A percentile compares a stretch with the other conserved stretches of the same genome.
Evolutionary conservation across 345 rosid species (phyloP).

Genomic region (Litchi chinensis): DNA sequence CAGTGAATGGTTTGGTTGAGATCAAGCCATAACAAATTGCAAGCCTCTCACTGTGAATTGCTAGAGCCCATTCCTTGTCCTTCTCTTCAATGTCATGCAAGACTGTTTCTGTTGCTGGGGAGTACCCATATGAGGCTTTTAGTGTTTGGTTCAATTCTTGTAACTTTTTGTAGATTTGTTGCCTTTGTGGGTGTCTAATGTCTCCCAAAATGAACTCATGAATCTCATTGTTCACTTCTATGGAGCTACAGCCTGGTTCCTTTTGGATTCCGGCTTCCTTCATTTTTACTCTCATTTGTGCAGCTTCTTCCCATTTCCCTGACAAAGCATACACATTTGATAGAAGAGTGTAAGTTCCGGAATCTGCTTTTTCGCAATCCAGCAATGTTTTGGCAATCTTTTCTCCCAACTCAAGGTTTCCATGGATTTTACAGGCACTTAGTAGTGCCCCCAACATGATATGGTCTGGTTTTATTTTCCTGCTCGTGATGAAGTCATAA

Average conservation of each 20-base stretch:
- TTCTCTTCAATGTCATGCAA: conserved; percentile 38
- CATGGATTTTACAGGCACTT: conserved; percentile 67
- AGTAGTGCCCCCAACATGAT: conserved; percentile 62
- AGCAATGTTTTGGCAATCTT: conserved; percentile 43
- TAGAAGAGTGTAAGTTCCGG: conserved; percentile 54
- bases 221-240: conserved; percentile 54
- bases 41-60: conserved; percentile 45
- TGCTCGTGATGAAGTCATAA: conserved; percentile 37
- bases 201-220: conserved; percentile 66
- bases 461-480: conserved; percentile 55
- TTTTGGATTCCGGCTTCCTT: conserved; percentile 52
- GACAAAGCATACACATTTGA: conserved; percentile 56
- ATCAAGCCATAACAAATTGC: conserved; percentile 45
- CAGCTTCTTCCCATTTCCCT: conserved; percentile 64
- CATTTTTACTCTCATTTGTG: conserved; percentile 53
- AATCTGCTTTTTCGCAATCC: conserved; percentile 45
- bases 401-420: conserved; percentile 53
- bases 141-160: conserved; percentile 47
- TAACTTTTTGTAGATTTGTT: conserved; percentile 53
- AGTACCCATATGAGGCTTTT: conserved; percentile 36
- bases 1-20: conserved; percentile 33
- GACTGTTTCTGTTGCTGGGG: conserved; percentile 37
- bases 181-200: conserved; percentile 48
- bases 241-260: conserved; percentile 72
- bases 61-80: conserved; percentile 45